Evolutionary conservation across 202 grass and related monocot species (phyloP).

Genomic region (Bolboschoenoplectus hybrid): DNA sequence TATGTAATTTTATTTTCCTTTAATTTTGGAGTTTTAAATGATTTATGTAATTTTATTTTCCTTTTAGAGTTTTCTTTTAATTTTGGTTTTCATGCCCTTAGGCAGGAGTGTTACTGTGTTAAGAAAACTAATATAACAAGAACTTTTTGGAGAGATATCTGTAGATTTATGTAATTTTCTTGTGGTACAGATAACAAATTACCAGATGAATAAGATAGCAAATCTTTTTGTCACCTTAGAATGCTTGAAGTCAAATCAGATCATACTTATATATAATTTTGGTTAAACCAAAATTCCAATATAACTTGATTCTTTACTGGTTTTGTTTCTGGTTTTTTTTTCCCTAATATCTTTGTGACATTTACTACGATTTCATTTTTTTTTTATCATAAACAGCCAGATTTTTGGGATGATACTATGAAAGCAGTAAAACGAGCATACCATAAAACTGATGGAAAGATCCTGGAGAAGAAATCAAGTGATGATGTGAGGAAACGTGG

Average conservation of each 20-base stretch:
- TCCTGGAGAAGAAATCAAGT: constrained; percentile 42
- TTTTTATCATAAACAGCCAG: constrained; percentile 33
- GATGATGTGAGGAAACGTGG: constrained; percentile 29
- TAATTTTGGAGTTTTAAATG: no score
- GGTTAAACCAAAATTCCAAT: neutral
- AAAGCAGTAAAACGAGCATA: constrained; percentile 58
- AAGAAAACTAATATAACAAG: neutral
- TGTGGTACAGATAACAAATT: neutral
- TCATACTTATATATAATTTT: neutral
- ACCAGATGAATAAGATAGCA: neutral
- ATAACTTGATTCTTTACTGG: neutral
- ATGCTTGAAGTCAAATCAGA: neutral
- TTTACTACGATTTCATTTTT: neutral
- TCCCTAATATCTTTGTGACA: neutral
- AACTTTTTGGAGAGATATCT: neutral
- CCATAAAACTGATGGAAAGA: constrained; percentile 52
- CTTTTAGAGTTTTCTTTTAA: no score
- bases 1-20: no score
- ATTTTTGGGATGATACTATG: constrained; percentile 63
- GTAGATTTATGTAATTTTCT: neutral
- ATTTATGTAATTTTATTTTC: no score
- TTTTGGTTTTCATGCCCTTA: no score
- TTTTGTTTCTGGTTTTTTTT: neutral
- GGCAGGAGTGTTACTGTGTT: no score
- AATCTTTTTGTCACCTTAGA: neutral